Evolutionary conservation across 148 eudicot species (phyloP).

Genomic region (Spergularia bocconei): DNA sequence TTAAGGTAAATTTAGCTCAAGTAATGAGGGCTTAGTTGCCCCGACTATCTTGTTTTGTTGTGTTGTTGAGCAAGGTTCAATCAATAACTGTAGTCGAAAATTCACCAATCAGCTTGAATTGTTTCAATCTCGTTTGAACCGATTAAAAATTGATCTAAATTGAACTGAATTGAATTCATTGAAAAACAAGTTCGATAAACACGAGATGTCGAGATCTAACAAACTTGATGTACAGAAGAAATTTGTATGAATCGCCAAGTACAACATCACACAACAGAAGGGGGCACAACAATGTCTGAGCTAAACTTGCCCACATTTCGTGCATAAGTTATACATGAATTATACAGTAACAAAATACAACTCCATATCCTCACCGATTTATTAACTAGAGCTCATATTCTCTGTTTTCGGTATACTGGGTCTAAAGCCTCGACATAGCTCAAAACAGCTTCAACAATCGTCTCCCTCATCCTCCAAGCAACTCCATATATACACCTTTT

Average conservation of each 20-base stretch:
- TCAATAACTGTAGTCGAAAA: no score
- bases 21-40: no score
- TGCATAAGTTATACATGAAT: conserved; percentile 12
- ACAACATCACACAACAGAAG: neutral
- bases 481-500: conserved; percentile 27
- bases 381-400: conserved; percentile 12
- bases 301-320: conserved; percentile 13
- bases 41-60: no score
- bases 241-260: neutral
- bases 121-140: no score
- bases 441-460: neutral
- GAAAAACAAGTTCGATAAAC: no score
- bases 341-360: conserved; percentile 13
- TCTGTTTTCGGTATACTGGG: neutral
- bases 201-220: no score
- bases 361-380: conserved; percentile 10
- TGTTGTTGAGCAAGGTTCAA: no score
- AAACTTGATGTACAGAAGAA: no score
- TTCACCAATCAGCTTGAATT: no score
- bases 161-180: no score
- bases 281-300: neutral
- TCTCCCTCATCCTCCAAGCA: conserved; percentile 10
- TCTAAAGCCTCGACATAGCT: conserved; percentile 7
- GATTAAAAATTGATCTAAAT: no score
- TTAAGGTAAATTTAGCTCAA: no score